phyloP scores from a whole-genome alignment of 164 flowering plant species.

The Amborella trichopoda region DNA sequence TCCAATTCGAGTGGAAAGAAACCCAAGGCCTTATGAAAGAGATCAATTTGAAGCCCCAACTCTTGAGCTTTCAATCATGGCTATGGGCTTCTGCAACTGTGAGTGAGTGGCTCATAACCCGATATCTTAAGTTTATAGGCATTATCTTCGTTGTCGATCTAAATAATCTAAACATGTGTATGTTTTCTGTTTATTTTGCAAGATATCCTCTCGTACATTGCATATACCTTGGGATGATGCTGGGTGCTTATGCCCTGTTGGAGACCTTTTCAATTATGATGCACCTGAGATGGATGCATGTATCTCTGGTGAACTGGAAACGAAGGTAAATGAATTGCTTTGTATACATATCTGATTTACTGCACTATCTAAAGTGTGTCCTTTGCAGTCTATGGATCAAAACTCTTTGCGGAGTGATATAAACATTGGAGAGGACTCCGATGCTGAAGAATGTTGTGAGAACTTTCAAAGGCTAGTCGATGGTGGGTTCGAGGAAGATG shows the following conservation, averaged over 20 bases:
- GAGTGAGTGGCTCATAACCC: slow-evolving; percentile 13
- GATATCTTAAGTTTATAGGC: neutral
- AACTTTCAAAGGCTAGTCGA: slow-evolving; percentile 43
- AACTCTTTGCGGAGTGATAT: slow-evolving; percentile 7
- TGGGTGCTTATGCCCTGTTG: slow-evolving; percentile 96
- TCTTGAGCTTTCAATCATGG: slow-evolving; percentile 62
- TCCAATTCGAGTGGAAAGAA: slow-evolving; percentile 61
- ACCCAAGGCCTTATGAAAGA: slow-evolving; percentile 41
- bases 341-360: too few relatives aligned
- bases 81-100: slow-evolving; percentile 94
- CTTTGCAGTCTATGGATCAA: slow-evolving; percentile 11
- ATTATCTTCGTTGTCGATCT: too few relatives aligned
- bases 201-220: slow-evolving; percentile 87
- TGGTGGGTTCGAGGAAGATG: slow-evolving; percentile 56
- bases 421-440: slow-evolving; percentile 6
- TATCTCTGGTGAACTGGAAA: neutral
- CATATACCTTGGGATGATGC: slow-evolving; percentile 95
- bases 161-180: too few relatives aligned
- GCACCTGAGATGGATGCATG: slow-evolving; percentile 62
- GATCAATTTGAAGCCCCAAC: slow-evolving; percentile 41
- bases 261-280: slow-evolving; percentile 86
- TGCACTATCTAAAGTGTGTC: slow-evolving; percentile 8
- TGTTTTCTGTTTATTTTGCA: slow-evolving; percentile 6
- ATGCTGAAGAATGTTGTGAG: slow-evolving; percentile 13
- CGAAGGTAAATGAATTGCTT: too few relatives aligned